phyloP scores from a whole-genome alignment of 768 basidiomycete genomes.

The Leccinum rimulosum region DNA sequence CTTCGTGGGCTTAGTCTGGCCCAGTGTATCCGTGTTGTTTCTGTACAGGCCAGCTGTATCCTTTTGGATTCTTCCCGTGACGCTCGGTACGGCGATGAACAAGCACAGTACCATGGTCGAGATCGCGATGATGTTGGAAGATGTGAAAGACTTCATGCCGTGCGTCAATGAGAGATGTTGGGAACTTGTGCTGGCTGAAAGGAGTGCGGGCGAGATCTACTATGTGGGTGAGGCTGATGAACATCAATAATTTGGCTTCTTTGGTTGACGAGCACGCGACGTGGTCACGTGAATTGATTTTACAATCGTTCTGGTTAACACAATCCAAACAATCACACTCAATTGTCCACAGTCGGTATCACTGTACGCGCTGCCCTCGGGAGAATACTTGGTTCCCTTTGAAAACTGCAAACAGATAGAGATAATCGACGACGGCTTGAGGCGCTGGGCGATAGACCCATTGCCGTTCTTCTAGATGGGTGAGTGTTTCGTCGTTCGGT shows the following conservation, averaged over 20 bases:
- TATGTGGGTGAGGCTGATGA: neutral
- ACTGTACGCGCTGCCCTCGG: neutral
- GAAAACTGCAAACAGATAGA: neutral
- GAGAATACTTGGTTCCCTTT: conserved; percentile 2
- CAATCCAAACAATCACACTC: no score
- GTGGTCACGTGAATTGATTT: conserved; percentile 24
- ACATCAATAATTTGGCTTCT: neutral
- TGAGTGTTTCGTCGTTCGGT: conserved; percentile 1
- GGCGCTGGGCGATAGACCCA: conserved; percentile 10
- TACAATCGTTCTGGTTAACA: no score
- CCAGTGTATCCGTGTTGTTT: neutral
- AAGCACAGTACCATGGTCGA: conserved; percentile 12
- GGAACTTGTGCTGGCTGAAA: conserved; percentile 15
- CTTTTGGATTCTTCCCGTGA: conserved; percentile 1
- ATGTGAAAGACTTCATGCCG: conserved; percentile 10
- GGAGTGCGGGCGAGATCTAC: neutral
- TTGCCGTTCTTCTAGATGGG: conserved; percentile 4
- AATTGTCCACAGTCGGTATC: no score
- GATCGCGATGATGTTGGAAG: conserved; percentile 11
- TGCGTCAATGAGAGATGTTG: neutral
- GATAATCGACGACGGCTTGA: neutral
- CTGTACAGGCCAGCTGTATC: conserved; percentile 1
- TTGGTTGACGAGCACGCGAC: conserved; percentile 1
- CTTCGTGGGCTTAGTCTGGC: neutral
- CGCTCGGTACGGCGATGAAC: conserved; percentile 3